Percentiles rank a stretch among this genome's conserved stretches.
These are phyloP conservation scores for Neofusicoccum kwambonambiense DNA, from an alignment of 2,329 filamentous ascomycete species.

Conservation along the genomic window DNA sequence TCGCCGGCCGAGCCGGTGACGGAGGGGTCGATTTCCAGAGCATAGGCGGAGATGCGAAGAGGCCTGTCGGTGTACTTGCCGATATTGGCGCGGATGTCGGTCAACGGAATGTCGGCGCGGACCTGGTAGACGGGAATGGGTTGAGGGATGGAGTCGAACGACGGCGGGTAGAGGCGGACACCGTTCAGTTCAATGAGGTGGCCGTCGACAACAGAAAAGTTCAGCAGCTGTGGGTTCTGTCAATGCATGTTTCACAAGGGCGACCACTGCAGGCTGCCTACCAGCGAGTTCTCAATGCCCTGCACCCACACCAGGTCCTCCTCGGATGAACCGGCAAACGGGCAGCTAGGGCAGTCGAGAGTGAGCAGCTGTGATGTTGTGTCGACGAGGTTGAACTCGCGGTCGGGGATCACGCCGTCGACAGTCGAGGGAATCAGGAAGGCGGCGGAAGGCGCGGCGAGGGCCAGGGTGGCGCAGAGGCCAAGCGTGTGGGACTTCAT, in stretches of 20 bases:
- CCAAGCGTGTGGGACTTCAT: slow-evolving; percentile 35
- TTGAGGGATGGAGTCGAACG: slow-evolving; percentile 29
- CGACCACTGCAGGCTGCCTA: slow-evolving; percentile 22
- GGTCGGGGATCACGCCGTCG: slow-evolving; percentile 29
- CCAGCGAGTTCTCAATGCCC: slow-evolving; percentile 35
- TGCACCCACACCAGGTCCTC: slow-evolving; percentile 29
- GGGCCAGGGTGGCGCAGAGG: slow-evolving; percentile 35
- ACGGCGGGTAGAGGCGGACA: slow-evolving; percentile 39
- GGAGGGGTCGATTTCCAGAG: slow-evolving; percentile 32
- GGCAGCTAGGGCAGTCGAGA: slow-evolving; percentile 36
- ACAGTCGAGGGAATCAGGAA: slow-evolving; percentile 18
- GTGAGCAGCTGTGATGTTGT: slow-evolving; percentile 33
- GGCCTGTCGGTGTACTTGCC: slow-evolving; percentile 23
- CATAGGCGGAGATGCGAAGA: slow-evolving; percentile 36
- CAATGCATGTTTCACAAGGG: slow-evolving; percentile 22
- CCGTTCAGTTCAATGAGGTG: slow-evolving; percentile 36
- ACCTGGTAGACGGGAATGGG: slow-evolving; percentile 36
- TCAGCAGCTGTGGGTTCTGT: slow-evolving; percentile 30
- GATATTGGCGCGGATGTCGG: slow-evolving; percentile 20
- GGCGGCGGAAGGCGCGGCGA: slow-evolving; percentile 25
- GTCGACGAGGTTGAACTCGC: slow-evolving; percentile 24
- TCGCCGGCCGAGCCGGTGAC: slow-evolving; percentile 35
- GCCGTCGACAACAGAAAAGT: slow-evolving; percentile 34
- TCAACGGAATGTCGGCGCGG: slow-evolving; percentile 23
- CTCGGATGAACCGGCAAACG: slow-evolving; percentile 19